Evolutionary conservation across 495 filamentous ascomycete species (phyloP), one percentile per base, ranked within the genome.

Genomic region (Penicillium nucicola): DNA sequence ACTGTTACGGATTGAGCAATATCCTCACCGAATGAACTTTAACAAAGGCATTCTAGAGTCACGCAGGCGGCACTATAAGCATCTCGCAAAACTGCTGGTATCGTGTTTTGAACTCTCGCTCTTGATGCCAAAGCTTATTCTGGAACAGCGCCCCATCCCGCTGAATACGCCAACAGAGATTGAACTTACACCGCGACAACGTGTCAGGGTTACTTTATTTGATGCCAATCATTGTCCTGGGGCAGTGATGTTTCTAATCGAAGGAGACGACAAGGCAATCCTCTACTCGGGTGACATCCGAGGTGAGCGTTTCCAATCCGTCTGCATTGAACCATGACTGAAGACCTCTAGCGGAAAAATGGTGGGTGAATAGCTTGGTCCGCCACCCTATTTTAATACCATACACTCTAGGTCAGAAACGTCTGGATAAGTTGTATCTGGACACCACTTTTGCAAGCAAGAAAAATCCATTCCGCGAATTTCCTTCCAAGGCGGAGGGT

Each of bases 271-370:
- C 6, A 92, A 87, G 45, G 84, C 90, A 7, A 78, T 92, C 12
- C 74, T 97, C 1, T 97, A 96, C 59, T 96, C 92, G 0, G 92
- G 92, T n/a, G 92, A 97, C 63, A 89, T 96, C 35, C 78, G 92
- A 63, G 84, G 87, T 77, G 77, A 80, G 68, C n/a, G n/a, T 49
- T 17, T 14, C 1, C 2, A n/a, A 15, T 15, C 48, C 14, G 22
- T 17, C 15, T 18, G 3, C 10, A 14, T 11, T 34, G 12, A 31
- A 31, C 41, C 7, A 14, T 36, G 25, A 36, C 52, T 64, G 38
- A 61, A 40, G 34, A 9, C 35, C 10, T 7, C 13, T 42, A 84
- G 80, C 84, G 14, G 84, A 89, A 55, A 52, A 64, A 15, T 88
- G 86, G 86, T 87, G 84, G 83, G 74, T 87, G 4, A 75, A 78